Base-by-base conservation (phyloP, 768 basidiomycete species). In the Xanthoconium stramineum region DNA sequence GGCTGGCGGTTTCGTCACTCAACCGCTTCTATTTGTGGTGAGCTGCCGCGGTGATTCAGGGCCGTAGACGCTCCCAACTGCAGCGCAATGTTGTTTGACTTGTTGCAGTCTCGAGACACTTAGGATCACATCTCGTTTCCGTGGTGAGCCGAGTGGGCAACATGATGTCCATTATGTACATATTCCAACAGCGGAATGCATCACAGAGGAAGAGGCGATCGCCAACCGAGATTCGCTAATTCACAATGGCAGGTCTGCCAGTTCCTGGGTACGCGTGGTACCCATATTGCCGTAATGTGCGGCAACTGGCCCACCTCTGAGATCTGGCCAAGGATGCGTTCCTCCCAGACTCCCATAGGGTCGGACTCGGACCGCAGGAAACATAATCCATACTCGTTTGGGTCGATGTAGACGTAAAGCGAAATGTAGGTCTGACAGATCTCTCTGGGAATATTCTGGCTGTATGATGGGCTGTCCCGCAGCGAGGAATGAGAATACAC, bases 221-320 rank as follows among this genome's bases (percentile, higher is more conserved):
- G 32, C 50, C 35, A 57, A 49, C 51, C 44, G 55, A 57, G 67
- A 69, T 63, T 66, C 61, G 66, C 58, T 50, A 52, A 50, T 50
- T 36, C 24, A 24, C 24, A 35, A n/a, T 20, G 32, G 42, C 32
- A 33, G 49, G 30, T 13, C 19, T 9, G 44, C 36, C 29, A 67
- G 62, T 55, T 60, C 62, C 62, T 70, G 65, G 59, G 62, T 58
- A 44, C 45, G 38, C 44, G 50, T 47, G 53, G 56, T 24, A 56
- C 45, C 52, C 56, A 54, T 46, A 45, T 53, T 69, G 56, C 70
- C 69, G 66, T 72, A 70, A 72, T 43, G 57, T 59, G 58, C 45
- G 56, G 63, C 29, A 53, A 50, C 28, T 35, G 40, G 38, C 20
- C 47, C 62, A 55, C 50, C 55, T 57, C 55, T n/a, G 30, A 50